Percentiles rank a stretch among this genome's conserved stretches.
phyloP scores from a whole-genome alignment of 2,329 filamentous ascomycete species.

The Esteya vermicola region DNA sequence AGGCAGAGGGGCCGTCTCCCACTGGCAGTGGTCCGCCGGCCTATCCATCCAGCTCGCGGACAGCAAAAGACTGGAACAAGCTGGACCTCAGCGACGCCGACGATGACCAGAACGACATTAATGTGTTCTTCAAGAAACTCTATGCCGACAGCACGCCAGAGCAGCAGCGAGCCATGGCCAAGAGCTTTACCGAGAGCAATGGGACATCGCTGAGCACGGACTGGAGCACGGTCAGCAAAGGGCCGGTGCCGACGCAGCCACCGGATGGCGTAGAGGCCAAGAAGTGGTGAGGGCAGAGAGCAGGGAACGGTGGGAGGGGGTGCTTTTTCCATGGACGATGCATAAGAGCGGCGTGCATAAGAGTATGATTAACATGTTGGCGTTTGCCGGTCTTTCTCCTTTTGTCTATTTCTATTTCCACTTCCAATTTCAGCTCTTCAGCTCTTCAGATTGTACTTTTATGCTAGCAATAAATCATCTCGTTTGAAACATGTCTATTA shows the following conservation, averaged over 20 bases:
- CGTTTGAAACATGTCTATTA: too few relatives aligned
- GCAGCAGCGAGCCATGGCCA: slow-evolving; percentile 88
- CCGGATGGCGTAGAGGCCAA: slow-evolving; percentile 68
- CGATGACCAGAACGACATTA: slow-evolving; percentile 47
- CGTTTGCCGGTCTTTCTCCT: too few relatives aligned
- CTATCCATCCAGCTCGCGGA: slow-evolving; percentile 79
- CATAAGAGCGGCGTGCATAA: too few relatives aligned
- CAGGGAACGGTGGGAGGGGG: too few relatives aligned
- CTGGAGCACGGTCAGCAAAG: slow-evolving; percentile 67
- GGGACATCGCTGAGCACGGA: slow-evolving; percentile 86
- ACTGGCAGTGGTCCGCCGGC: slow-evolving; percentile 24
- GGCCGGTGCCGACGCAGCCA: slow-evolving; percentile 56
- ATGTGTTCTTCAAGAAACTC: slow-evolving; percentile 80
- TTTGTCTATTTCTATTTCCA: too few relatives aligned
- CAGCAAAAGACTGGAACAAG: slow-evolving; percentile 86
- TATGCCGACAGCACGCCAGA: slow-evolving; percentile 67
- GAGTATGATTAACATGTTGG: too few relatives aligned
- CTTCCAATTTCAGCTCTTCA: too few relatives aligned
- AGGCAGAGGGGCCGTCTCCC: background rate
- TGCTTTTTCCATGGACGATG: too few relatives aligned
- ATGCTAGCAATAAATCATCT: too few relatives aligned
- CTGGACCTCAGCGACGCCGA: slow-evolving; percentile 42
- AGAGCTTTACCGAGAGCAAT: slow-evolving; percentile 88
- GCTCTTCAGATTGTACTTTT: too few relatives aligned
- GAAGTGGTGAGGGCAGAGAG: slow-evolving; percentile 42